A percentile compares a stretch with the other conserved stretches of the same genome.
Conservation (phyloP, 345 rosid species). For the Populus euphratica region DNA sequence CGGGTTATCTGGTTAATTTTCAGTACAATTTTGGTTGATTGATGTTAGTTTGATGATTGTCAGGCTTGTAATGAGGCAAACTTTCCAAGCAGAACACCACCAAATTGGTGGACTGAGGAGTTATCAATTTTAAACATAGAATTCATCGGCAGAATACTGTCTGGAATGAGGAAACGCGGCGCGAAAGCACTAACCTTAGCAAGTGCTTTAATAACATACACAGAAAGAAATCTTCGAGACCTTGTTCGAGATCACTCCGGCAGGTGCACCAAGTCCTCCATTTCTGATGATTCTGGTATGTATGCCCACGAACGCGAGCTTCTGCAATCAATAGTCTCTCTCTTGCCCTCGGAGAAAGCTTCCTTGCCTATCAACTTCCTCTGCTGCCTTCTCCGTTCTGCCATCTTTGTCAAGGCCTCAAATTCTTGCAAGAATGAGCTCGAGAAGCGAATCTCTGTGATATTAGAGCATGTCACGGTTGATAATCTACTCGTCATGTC, state of each 20-base stretch:
- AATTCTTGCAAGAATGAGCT: conserved; percentile 60
- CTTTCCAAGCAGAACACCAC: conserved; percentile 79
- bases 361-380: conserved; percentile 74
- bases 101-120: conserved; percentile 98
- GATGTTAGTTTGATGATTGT: not conserved
- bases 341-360: conserved; percentile 70
- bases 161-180: conserved; percentile 64
- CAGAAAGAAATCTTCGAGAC: conserved; percentile 78
- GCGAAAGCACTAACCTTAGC: conserved; percentile 61
- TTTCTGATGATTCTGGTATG: conserved; percentile 30
- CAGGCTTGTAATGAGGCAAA: conserved; percentile 78
- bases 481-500: conserved; percentile 79
- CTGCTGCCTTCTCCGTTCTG: conserved; percentile 83
- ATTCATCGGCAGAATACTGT: conserved; percentile 47
- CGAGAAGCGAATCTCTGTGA: conserved; percentile 66
- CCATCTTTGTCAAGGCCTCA: conserved; percentile 61
- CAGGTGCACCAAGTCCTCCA: conserved; percentile 38
- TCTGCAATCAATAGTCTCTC: conserved; percentile 60
- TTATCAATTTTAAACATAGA: conserved; percentile 61
- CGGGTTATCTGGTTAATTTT: not conserved
- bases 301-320: conserved; percentile 52
- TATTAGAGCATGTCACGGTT: conserved; percentile 71
- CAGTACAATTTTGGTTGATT: not conserved
- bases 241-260: conserved; percentile 85
- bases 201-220: conserved; percentile 57